Base-by-base conservation (phyloP, 306 rosid genomes). In the Inga leiocalycina region DNA sequence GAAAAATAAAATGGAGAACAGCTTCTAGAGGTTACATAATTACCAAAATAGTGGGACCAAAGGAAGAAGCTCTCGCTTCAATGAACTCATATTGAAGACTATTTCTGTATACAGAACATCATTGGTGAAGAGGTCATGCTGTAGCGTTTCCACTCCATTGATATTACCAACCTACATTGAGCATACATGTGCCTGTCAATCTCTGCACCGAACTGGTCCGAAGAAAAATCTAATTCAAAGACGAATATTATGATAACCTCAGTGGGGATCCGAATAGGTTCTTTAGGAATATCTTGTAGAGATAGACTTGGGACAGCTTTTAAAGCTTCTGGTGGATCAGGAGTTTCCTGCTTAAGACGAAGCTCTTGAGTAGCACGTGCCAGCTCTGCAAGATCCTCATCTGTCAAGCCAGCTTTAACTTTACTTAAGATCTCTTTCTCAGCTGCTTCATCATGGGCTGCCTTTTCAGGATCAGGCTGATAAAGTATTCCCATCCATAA, bases 71-170 rank as follows among this genome's bases (percentile, higher is more conserved):
- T 94, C 97, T 86, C 90, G 97, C 91, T 94, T 94, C 84, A 94
- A 87, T 43, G 95, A 89, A 86, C 91, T 85, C 99, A 94, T 90
- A 85, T 88, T 79, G 82, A 96, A 96, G 83, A 92, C 99, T 83
- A 89, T 88, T 89, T 96, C 99, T 27, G 94, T 84, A 87, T 96
- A 96, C 82, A 96, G 91, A 57, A 96, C 97, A 82, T 94, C 99
- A 86, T 94, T 96, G 82, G 99, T 96, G 86, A 96, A 96, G 83
- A 96, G 98, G 84, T 94, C 99, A 86, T 96, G 99, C 87, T 86
- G 86, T 89, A 96, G 84, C 83, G 91, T 94, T 83, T 90, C 91
- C 59, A 92, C 98, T 82, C 97, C 99, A 78, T 90, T 90, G 89
- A 92, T 85, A 84, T 94, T 85, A 46, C 94, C 93, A 24, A 92